Conservation (phyloP, 1,284 basidiomycete genomes). For the Apiotrichum porosum region DNA sequence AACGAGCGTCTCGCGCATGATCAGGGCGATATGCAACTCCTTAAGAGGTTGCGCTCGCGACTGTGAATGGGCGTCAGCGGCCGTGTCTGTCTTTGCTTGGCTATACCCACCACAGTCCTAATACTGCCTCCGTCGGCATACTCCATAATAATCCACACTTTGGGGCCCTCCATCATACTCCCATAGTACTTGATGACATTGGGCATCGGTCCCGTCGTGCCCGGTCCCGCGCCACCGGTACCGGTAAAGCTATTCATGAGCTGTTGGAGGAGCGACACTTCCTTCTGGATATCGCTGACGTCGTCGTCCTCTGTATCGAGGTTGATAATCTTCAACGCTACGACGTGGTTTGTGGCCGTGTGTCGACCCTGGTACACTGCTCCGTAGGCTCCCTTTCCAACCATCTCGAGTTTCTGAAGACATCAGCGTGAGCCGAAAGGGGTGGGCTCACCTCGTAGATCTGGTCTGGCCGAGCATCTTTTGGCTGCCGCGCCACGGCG, state of each 20-base stretch:
- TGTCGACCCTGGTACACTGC: slow-evolving; percentile 93
- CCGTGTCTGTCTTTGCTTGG: neutral
- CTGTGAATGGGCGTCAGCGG: slow-evolving; percentile 66
- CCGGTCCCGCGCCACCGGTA: slow-evolving; percentile 9
- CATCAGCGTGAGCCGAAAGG: slow-evolving; percentile 10
- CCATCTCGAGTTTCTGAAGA: slow-evolving; percentile 61
- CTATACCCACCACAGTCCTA: slow-evolving; percentile 61
- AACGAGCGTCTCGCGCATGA: slow-evolving; percentile 81
- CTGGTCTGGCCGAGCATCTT: slow-evolving; percentile 37
- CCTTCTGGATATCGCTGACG: slow-evolving; percentile 92
- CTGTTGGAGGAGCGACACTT: slow-evolving; percentile 87
- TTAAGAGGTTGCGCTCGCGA: slow-evolving; percentile 77
- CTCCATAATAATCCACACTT: slow-evolving; percentile 99
- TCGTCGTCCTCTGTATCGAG: slow-evolving; percentile 96
- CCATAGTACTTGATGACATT: slow-evolving; percentile 97
- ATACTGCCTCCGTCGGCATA: slow-evolving; percentile 94
- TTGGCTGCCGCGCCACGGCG: slow-evolving; percentile 36
- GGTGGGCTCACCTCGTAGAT: slow-evolving; percentile 36
- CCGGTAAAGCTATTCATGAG: slow-evolving; percentile 55
- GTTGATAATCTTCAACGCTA: slow-evolving; percentile 97
- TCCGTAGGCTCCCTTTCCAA: slow-evolving; percentile 93
- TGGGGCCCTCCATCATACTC: slow-evolving; percentile 87
- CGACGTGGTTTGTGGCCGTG: slow-evolving; percentile 73
- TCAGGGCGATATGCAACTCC: slow-evolving; percentile 82
- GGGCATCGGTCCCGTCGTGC: slow-evolving; percentile 29